phyloP scores from a whole-genome alignment of 2,329 filamentous ascomycete genomes.

The Colletotrichum sp. region DNA sequence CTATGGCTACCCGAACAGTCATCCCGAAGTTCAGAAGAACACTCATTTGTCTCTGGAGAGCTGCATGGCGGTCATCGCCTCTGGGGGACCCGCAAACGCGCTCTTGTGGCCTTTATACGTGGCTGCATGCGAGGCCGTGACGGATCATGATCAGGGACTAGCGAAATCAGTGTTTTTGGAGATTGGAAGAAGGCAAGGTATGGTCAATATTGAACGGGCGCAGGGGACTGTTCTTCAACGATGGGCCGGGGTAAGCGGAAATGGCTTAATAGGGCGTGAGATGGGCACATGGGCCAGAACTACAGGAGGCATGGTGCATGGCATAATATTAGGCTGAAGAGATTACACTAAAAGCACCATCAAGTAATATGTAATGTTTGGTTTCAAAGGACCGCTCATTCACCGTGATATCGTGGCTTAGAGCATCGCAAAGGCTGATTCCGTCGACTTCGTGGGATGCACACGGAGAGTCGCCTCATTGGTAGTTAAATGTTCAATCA shows the following conservation, averaged over 20 bases:
- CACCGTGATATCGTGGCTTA: rapidly evolving
- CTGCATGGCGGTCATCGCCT: not conserved
- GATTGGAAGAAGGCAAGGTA: not conserved
- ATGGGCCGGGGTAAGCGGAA: not conserved
- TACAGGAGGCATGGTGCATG: not conserved
- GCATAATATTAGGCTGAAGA: not conserved
- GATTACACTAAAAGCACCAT: not conserved
- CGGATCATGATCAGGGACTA: not conserved
- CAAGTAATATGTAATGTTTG: not conserved
- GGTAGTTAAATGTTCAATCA: not conserved
- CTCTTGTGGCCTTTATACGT: not conserved
- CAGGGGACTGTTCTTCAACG: not conserved
- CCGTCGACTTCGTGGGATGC: not conserved
- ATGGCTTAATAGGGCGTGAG: rapidly evolving
- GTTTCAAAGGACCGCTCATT: not conserved
- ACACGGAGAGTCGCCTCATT: not conserved
- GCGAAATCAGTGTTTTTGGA: not conserved
- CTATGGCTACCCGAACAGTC: not conserved
- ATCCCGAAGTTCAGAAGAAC: not conserved
- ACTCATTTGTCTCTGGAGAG: not conserved
- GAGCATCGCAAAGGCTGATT: rapidly evolving
- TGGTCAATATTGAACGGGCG: not conserved
- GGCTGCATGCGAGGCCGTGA: not conserved
- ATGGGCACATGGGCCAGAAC: not conserved
- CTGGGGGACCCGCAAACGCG: not conserved